These are phyloP conservation scores for Licmophora abbreviata DNA, from an alignment of 108 stramenopile species.

Conservation along the genomic window DNA sequence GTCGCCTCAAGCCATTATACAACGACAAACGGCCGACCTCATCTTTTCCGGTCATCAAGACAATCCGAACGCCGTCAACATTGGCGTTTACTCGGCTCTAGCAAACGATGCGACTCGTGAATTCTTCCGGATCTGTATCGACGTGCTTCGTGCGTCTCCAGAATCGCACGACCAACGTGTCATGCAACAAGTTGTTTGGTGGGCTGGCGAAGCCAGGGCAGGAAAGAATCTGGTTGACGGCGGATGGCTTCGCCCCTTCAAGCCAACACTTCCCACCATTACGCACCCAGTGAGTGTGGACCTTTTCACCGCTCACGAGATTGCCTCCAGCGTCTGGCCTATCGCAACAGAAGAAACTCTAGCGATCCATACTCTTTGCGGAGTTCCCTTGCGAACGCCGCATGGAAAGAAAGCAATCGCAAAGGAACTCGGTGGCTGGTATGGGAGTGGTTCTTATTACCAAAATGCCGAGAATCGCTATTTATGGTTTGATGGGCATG, in stretches of 20 bases:
- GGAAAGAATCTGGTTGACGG: background rate
- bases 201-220: background rate
- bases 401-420: conserved; percentile 34
- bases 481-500: conserved; percentile 9
- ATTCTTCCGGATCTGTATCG: conserved; percentile 7
- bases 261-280: background rate
- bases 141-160: background rate
- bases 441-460: conserved; percentile 10
- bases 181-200: background rate
- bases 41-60: conserved; percentile 2
- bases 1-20: background rate
- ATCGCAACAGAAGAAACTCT: conserved; percentile 12
- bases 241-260: background rate
- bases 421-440: conserved; percentile 29
- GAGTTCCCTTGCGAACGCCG: conserved; percentile 17
- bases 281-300: background rate
- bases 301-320: background rate
- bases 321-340: background rate
- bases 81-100: conserved; percentile 1
- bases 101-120: background rate
- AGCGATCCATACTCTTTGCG: conserved; percentile 24
- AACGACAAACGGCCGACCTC: background rate
- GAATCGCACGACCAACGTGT: conserved; percentile 1
- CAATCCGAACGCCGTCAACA: background rate
- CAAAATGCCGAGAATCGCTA: conserved; percentile 3